Base-by-base conservation (phyloP, 2,329 filamentous ascomycete genomes). In the Fusarium sp. region DNA sequence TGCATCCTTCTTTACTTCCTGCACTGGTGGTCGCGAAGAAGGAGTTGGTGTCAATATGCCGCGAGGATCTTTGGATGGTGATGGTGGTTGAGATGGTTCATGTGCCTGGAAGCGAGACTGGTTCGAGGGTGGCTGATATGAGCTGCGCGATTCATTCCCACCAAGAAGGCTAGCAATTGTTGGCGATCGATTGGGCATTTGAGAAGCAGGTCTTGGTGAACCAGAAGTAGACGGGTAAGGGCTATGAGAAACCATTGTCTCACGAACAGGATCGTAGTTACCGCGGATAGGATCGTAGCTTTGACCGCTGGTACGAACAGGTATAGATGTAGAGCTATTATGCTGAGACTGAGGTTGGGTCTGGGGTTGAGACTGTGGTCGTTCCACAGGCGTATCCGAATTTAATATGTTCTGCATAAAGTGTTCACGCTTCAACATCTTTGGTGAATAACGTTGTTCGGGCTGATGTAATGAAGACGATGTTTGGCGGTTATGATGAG, bases 211-310 rank as follows among this genome's bases (percentile, higher is more conserved):
- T 52, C 87, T 85, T n/a, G 89, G 89, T 13, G 89, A 90, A 38
- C 84, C 81, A 31, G 81, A 85, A 63, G 87, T 80, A 7, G 87
- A 79, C 22, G 73, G 80, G 56, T 85, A 84, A 72, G 86, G 79
- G 82, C 88, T 83, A 80, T 87, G 84, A 74, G 87, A 77, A 51
- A 89, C 78, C 80, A 92, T 90, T 6, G 89, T 93, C 78, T 90
- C 90, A 47, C 90, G 85, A 55, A 91, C 86, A 3, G 90, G 90
- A 75, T 92, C 90, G 75, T 91, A 92, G 73, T 88, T 91, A n/a
- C 92, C 94, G 52, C 95, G 90, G 73, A 98, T 95, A 2, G 95
- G 95, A 81, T 98, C 95, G 83, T 96, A 98, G 78, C 93, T 94
- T 79, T 94, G 93, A 48, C 94, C 92, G 78, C 93, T 93, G 20